A percentile compares a stretch with the other conserved stretches of the same genome.
Conservation (phyloP, 1,284 basidiomycete genomes). For the Fomitopsis palustris region DNA sequence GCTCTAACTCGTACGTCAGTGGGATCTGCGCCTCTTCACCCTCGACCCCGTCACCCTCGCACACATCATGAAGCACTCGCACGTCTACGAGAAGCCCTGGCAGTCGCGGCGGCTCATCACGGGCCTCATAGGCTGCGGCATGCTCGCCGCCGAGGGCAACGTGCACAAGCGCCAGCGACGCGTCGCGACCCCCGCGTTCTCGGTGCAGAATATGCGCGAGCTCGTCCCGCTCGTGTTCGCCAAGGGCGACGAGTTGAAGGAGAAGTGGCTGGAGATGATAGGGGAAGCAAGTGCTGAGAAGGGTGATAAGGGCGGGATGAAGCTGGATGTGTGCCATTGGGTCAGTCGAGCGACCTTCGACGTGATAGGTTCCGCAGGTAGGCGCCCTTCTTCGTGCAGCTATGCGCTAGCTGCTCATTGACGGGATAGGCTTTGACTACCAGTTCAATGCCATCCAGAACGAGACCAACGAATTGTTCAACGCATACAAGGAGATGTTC, state of each 20-base stretch:
- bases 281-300: conserved; percentile 17
- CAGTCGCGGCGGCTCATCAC: conserved; percentile 69
- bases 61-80: conserved; percentile 66
- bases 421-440: conserved; percentile 66
- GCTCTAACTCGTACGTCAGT: conserved; percentile 39
- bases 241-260: conserved; percentile 60
- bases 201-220: conserved; percentile 65
- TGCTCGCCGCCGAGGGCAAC: conserved; percentile 73
- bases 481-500: conserved; percentile 80
- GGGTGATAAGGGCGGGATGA: conserved; percentile 23
- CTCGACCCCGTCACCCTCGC: conserved; percentile 69
- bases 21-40: conserved; percentile 73
- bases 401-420: no score
- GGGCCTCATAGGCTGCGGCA: conserved; percentile 72
- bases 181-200: conserved; percentile 75
- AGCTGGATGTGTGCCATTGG: conserved; percentile 70
- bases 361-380: conserved; percentile 75
- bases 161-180: conserved; percentile 73
- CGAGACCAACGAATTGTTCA: conserved; percentile 70
- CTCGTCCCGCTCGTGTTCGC: conserved; percentile 67
- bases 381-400: not conserved
- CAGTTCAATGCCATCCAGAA: conserved; percentile 74
- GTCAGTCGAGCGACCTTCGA: conserved; percentile 76
- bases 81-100: conserved; percentile 77
- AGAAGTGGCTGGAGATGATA: conserved; percentile 53